These are phyloP conservation scores for Scutellaria barbata DNA, from an alignment of 257 asterid genomes.

Conservation along the genomic window DNA sequence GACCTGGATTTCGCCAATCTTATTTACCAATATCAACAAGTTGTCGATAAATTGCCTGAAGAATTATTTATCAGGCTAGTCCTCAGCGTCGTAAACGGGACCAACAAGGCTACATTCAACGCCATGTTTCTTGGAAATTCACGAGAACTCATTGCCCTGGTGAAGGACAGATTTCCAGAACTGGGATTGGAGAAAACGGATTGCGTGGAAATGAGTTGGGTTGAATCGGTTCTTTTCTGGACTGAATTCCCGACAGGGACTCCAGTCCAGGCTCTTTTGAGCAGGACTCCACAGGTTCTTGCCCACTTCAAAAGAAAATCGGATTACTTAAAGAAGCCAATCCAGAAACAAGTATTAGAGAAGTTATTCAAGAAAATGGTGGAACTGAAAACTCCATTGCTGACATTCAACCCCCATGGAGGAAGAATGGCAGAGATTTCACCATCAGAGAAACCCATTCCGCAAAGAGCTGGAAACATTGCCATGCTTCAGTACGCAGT, in stretches of 20 bases:
- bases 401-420: slow-evolving; percentile 43
- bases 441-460: slow-evolving; percentile 42
- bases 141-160: slow-evolving; percentile 31
- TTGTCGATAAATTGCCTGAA: slow-evolving; percentile 30
- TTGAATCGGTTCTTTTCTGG: slow-evolving; percentile 52
- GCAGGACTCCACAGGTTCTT: slow-evolving; percentile 36
- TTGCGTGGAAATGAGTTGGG: slow-evolving; percentile 54
- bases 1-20: slow-evolving; percentile 39
- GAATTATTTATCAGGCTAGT: slow-evolving; percentile 41
- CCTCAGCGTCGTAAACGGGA: slow-evolving; percentile 30
- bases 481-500: slow-evolving; percentile 44
- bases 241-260: slow-evolving; percentile 42
- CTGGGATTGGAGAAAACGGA: slow-evolving; percentile 37
- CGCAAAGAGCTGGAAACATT: slow-evolving; percentile 22
- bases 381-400: slow-evolving; percentile 33
- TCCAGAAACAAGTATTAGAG: slow-evolving; percentile 47
- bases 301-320: slow-evolving; percentile 47
- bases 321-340: slow-evolving; percentile 48
- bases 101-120: slow-evolving; percentile 43
- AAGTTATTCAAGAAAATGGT: slow-evolving; percentile 50
- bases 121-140: slow-evolving; percentile 54
- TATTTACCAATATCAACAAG: slow-evolving; percentile 33
- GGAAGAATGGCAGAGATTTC: slow-evolving; percentile 46
- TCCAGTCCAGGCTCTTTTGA: slow-evolving; percentile 37
- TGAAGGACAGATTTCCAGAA: slow-evolving; percentile 41